Percentiles rank a stretch among this genome's conserved stretches.
Conservation (phyloP, 495 filamentous ascomycete genomes). For the Rostrohypoxylon terebratum region DNA sequence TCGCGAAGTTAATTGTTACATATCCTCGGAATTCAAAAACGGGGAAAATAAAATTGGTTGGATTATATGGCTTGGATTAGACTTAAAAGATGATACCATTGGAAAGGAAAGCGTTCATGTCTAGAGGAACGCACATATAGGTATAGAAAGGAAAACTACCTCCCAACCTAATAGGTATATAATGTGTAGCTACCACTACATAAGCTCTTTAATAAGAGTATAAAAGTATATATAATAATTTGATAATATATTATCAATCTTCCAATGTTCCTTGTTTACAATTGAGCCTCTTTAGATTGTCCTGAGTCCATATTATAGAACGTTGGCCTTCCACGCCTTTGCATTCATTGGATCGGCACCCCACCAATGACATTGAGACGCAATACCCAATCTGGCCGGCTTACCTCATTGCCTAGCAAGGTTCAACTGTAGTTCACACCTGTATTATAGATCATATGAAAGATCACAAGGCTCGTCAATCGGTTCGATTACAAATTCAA, state of each 20-base stretch:
- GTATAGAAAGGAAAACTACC: slow-evolving; percentile 7
- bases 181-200: slow-evolving; percentile 16
- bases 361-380: slow-evolving; percentile 16
- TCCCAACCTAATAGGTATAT: slow-evolving; percentile 28
- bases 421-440: too few relatives aligned
- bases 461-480: background rate
- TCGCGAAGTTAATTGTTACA: background rate
- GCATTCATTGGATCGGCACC: background rate
- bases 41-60: background rate
- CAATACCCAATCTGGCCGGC: slow-evolving; percentile 22
- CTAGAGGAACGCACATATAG: background rate
- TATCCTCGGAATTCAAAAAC: background rate
- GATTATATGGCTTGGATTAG: slow-evolving; percentile 21
- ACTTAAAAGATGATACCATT: slow-evolving; percentile 29
- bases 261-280: background rate
- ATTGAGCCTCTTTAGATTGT: background rate
- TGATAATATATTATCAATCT: slow-evolving; percentile 8
- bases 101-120: slow-evolving; percentile 14
- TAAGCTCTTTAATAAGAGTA: slow-evolving; percentile 5
- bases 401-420: slow-evolving; percentile 2
- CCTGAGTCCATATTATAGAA: background rate
- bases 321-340: background rate
- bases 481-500: background rate
- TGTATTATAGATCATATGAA: too few relatives aligned
- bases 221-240: slow-evolving; percentile 25